phyloP scores from a whole-genome alignment of 345 rosid species.

The Psidium guajava region DNA sequence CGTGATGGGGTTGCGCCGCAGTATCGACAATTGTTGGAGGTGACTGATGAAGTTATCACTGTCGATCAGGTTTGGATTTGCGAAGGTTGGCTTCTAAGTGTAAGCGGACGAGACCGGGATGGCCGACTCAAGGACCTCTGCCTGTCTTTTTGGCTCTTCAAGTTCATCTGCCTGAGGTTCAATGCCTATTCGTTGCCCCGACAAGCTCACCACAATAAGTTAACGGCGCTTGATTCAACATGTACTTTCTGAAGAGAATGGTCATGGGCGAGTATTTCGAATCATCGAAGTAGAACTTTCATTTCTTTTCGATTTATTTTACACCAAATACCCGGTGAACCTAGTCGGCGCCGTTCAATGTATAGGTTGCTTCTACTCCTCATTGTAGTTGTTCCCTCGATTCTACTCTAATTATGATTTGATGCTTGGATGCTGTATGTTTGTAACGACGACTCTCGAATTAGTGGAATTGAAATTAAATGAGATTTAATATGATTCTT shows the following conservation, averaged over 20 bases:
- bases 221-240: not conserved
- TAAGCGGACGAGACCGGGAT: fast-evolving
- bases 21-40: not conserved
- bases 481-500: no score
- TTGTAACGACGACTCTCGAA: no score
- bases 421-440: no score
- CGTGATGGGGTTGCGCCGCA: not conserved
- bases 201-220: fast-evolving
- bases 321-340: not conserved
- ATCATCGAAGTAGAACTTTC: not conserved
- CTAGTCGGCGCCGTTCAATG: fast-evolving
- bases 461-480: no score
- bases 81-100: not conserved
- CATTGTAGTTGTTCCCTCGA: not conserved
- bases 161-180: not conserved
- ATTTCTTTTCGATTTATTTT: not conserved
- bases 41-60: not conserved
- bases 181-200: not conserved
- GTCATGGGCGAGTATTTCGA: not conserved
- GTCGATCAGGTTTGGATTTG: not conserved
- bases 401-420: not conserved
- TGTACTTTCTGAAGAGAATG: not conserved
- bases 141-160: not conserved
- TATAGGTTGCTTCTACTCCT: not conserved
- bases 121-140: not conserved